Conservation (phyloP, 345 rosid species). For the Isatis tinctoria region DNA sequence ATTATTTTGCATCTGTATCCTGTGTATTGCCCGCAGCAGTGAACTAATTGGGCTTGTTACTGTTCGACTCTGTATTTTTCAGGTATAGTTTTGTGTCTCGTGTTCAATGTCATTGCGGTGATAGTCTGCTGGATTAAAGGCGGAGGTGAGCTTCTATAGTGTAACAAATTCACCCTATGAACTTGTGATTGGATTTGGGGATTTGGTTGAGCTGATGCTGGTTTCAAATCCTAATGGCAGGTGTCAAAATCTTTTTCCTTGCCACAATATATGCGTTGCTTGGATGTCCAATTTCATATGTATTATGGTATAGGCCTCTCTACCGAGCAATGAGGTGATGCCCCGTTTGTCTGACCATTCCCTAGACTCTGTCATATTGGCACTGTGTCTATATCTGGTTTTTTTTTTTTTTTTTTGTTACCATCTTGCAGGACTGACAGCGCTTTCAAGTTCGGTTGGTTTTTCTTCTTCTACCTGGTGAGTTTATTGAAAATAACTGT, state of each 20-base stretch:
- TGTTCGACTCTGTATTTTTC: conserved; percentile 22
- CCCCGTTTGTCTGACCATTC: neutral
- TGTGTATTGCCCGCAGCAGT: neutral
- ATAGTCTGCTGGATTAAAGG: conserved; percentile 88
- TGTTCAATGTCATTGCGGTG: conserved; percentile 78
- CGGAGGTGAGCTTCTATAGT: conserved; percentile 58
- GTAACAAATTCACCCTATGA: neutral
- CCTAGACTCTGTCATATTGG: neutral
- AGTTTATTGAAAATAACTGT: conserved; percentile 25
- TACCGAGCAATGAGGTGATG: conserved; percentile 89
- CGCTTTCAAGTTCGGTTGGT: conserved; percentile 89
- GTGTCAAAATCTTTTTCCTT: conserved; percentile 88
- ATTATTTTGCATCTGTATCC: neutral
- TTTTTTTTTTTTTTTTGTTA: conserved; percentile 10
- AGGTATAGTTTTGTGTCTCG: conserved; percentile 89
- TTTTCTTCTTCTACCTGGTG: conserved; percentile 95
- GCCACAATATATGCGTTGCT: conserved; percentile 73
- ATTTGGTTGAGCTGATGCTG: neutral
- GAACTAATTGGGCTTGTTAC: neutral
- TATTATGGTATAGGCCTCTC: conserved; percentile 96
- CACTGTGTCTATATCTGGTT: neutral
- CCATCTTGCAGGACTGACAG: conserved; percentile 85
- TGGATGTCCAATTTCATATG: conserved; percentile 84
- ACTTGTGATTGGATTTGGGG: neutral
- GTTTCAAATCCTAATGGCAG: conserved; percentile 34